Evolutionary conservation across 169 alveolate genomes (phyloP).

Genomic region (Plasmodium gaboni): DNA sequence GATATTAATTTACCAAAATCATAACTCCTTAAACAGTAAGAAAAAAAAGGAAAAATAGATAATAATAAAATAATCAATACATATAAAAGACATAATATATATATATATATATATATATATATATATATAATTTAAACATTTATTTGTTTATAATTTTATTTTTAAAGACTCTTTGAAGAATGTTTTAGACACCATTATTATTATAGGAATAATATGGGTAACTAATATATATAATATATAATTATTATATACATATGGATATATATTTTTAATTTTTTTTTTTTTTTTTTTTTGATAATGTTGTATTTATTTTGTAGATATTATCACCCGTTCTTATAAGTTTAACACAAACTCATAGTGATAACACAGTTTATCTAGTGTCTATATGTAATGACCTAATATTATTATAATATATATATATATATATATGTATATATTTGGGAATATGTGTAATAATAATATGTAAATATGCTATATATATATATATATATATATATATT

Average conservation of each 20-base stretch:
- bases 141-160: background rate
- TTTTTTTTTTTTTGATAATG: conserved; percentile 6
- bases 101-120: background rate
- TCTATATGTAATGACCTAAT: conserved; percentile 31
- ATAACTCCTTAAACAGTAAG: conserved; percentile 48
- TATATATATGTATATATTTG: background rate
- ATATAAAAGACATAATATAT: background rate
- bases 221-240: background rate
- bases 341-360: conserved; percentile 72
- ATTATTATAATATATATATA: background rate
- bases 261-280: conserved; percentile 3
- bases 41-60: conserved; percentile 12
- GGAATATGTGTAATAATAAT: background rate
- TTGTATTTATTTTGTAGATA: conserved; percentile 16
- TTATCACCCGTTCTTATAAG: conserved; percentile 68
- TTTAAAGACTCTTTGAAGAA: conserved; percentile 64
- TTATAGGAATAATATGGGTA: conserved; percentile 75
- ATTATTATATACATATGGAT: background rate
- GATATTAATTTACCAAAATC: conserved; percentile 46
- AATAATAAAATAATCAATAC: background rate
- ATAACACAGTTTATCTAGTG: conserved; percentile 54
- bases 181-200: conserved; percentile 52
- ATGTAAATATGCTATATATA: background rate
- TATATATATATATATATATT: background rate
- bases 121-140: background rate